A percentile compares a stretch with the other conserved stretches of the same genome.
Conservation (phyloP, 1,139 yeast species). For the Scheffersomyces illinoinensis region DNA sequence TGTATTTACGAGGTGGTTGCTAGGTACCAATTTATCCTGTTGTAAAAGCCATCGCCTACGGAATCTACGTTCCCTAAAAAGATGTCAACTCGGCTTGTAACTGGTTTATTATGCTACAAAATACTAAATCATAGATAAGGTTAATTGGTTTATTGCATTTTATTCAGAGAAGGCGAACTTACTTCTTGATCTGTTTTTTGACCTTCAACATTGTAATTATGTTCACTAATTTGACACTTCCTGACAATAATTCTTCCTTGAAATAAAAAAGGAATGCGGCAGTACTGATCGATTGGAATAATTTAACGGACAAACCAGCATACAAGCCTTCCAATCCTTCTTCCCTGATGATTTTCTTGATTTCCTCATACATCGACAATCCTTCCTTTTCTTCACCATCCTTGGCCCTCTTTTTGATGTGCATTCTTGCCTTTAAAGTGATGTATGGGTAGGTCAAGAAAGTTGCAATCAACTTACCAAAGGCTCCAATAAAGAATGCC, state of each 20-base stretch:
- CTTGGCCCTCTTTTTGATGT: slow-evolving; percentile 48
- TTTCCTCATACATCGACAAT: slow-evolving; percentile 46
- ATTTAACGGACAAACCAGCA: slow-evolving; percentile 77
- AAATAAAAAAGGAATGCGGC: slow-evolving; percentile 91
- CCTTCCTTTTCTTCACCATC: slow-evolving; percentile 19
- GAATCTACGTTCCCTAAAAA: background rate
- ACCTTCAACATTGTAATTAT: slow-evolving; percentile 31
- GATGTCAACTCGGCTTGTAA: background rate
- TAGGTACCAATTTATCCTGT: background rate
- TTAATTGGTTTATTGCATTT: too few species aligned
- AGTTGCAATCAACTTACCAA: slow-evolving; percentile 87
- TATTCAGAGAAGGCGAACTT: background rate
- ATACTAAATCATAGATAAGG: background rate
- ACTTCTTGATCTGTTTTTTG: slow-evolving; percentile 14
- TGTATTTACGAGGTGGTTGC: background rate
- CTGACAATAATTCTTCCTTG: slow-evolving; percentile 74
- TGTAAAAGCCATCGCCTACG: background rate
- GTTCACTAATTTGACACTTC: slow-evolving; percentile 49
- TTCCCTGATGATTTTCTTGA: slow-evolving; percentile 53
- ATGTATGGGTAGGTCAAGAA: slow-evolving; percentile 87
- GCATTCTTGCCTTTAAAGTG: slow-evolving; percentile 87
- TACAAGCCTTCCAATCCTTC: slow-evolving; percentile 81
- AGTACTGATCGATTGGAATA: slow-evolving; percentile 79
- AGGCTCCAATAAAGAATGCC: slow-evolving; percentile 85
- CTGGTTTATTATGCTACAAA: background rate